Percentiles rank a stretch among this genome's conserved stretches.
Evolutionary conservation across 164 flowering plant species (phyloP).

Genomic region (Vitis riparia): DNA sequence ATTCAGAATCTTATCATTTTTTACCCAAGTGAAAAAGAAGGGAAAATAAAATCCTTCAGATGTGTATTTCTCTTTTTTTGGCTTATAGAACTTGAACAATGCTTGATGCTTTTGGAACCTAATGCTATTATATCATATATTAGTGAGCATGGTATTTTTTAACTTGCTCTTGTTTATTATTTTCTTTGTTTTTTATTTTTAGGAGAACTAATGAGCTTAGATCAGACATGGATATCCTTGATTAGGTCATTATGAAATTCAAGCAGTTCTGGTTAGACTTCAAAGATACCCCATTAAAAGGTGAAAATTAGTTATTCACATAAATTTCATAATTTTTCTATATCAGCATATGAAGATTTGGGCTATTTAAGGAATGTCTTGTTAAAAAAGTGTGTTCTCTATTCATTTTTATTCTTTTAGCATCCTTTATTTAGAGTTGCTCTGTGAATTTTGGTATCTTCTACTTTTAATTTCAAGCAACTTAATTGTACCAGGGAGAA

Average conservation of each 20-base stretch:
- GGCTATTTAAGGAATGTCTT: not conserved
- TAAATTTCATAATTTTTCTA: not conserved
- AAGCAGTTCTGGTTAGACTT: constrained; percentile 77
- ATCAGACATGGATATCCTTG: constrained; percentile 71
- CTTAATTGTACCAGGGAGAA: constrained; percentile 62
- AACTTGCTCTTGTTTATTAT: not conserved
- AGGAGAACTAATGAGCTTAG: constrained; percentile 91
- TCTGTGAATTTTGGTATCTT: not conserved
- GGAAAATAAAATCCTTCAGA: too few species aligned
- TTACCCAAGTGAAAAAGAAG: too few species aligned
- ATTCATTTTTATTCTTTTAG: constrained; percentile 2
- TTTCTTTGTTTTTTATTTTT: constrained; percentile 6
- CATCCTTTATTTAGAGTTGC: not conserved
- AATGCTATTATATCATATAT: not conserved
- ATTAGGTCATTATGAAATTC: constrained; percentile 58
- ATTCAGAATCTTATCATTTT: too few species aligned
- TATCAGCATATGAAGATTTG: not conserved
- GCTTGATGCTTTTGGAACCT: constrained; percentile 4
- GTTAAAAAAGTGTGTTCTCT: not conserved
- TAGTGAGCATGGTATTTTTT: not conserved
- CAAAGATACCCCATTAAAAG: constrained; percentile 76
- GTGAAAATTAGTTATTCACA: constrained; percentile 23
- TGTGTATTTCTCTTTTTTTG: not conserved
- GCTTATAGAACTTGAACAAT: not conserved
- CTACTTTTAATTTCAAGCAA: constrained; percentile 4